Percentiles rank a stretch among this genome's conserved stretches.
phyloP scores from a whole-genome alignment of 345 rosid genomes.

The Kernera saxatilis region DNA sequence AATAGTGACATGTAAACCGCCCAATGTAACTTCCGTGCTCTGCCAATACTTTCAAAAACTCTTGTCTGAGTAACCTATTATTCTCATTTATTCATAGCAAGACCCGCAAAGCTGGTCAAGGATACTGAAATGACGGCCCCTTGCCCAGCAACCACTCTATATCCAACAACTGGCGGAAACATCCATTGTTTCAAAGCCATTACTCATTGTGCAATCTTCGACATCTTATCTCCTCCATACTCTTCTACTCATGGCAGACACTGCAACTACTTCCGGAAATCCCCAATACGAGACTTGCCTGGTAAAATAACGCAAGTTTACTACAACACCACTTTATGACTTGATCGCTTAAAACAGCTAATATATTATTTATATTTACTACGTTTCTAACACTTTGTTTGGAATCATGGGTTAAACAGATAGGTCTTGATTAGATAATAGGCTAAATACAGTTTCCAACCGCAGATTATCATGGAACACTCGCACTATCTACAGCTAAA shows the following conservation, averaged over 20 bases:
- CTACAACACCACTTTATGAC: background rate
- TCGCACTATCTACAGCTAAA: background rate
- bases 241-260: conserved; percentile 58
- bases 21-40: background rate
- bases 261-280: conserved; percentile 62
- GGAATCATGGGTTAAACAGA: background rate
- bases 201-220: conserved; percentile 76
- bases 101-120: conserved; percentile 70
- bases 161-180: conserved; percentile 76
- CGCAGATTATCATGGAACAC: background rate
- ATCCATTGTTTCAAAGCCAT: conserved; percentile 82
- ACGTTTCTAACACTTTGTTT: background rate
- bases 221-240: conserved; percentile 75
- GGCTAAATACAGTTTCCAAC: too few relatives aligned
- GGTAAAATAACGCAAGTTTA: conserved; percentile 34
- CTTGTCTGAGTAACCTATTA: background rate
- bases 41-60: background rate
- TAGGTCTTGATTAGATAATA: background rate
- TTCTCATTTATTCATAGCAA: conserved; percentile 49
- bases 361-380: background rate
- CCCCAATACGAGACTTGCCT: conserved; percentile 46
- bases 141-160: conserved; percentile 59
- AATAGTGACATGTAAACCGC: conserved; percentile 22
- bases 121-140: conserved; percentile 78
- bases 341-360: background rate